Percentiles rank a stretch among this genome's conserved stretches.
phyloP scores from a whole-genome alignment of 192 early-diverging fungal genomes.

The Backusella sp. region DNA sequence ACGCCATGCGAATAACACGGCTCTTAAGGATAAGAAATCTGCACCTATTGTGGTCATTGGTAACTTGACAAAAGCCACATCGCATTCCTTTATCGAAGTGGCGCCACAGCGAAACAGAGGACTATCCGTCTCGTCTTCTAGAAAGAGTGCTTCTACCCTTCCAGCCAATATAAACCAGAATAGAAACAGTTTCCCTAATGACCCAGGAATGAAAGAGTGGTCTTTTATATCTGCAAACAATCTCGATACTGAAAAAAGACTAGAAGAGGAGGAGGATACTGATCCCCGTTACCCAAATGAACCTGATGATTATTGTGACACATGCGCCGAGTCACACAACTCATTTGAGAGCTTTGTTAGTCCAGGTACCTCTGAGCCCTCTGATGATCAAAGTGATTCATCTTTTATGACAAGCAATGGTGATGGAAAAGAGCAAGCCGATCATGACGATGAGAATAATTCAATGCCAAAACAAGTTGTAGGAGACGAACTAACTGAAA shows the following conservation, averaged over 20 bases:
- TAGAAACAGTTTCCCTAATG: slow-evolving; percentile 26
- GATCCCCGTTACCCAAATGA: background rate
- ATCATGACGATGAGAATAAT: background rate
- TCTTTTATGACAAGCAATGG: slow-evolving; percentile 1
- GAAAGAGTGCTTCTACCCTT: slow-evolving; percentile 5
- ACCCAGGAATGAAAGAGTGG: background rate
- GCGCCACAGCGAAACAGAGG: background rate
- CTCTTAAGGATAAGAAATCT: slow-evolving; percentile 20
- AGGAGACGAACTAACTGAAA: background rate
- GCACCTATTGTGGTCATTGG: slow-evolving; percentile 40
- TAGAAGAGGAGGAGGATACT: slow-evolving; percentile 19
- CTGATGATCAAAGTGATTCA: slow-evolving; percentile 16
- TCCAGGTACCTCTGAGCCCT: slow-evolving; percentile 30
- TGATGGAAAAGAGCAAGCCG: slow-evolving; percentile 1
- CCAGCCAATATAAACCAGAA: slow-evolving; percentile 21
- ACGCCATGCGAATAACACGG: slow-evolving; percentile 28
- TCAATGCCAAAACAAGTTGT: background rate
- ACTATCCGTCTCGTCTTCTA: background rate
- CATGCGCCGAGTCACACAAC: slow-evolving; percentile 22
- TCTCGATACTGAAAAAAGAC: background rate
- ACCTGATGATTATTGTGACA: background rate
- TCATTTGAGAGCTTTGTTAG: slow-evolving; percentile 32
- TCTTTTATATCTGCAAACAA: background rate
- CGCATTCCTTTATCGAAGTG: background rate
- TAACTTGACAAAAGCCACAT: slow-evolving; percentile 10